phyloP scores from a whole-genome alignment of 805 yeast genomes.

The Yarrowia sp. region DNA sequence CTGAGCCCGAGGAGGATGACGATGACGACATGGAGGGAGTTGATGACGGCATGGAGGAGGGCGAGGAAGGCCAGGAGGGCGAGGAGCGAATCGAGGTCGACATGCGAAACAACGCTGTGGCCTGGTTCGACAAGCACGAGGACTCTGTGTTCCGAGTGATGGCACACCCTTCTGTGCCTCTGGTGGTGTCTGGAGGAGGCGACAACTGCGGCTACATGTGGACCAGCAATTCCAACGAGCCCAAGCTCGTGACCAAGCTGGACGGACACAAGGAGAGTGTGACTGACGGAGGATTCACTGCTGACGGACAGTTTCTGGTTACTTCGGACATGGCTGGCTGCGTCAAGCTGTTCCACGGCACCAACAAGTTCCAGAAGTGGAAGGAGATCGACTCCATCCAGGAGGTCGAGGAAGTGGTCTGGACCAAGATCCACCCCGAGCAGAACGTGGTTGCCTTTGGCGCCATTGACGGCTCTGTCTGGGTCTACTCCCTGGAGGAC shows the following conservation, averaged over 20 bases:
- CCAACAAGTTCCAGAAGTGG: constrained; percentile 84
- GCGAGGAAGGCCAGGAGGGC: background rate
- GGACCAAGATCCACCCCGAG: constrained; percentile 78
- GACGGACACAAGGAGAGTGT: constrained; percentile 87
- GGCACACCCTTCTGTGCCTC: constrained; percentile 78
- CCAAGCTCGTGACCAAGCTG: constrained; percentile 72
- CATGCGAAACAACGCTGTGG: constrained; percentile 81
- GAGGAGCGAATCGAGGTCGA: constrained; percentile 61
- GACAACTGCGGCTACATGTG: constrained; percentile 86
- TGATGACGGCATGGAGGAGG: background rate
- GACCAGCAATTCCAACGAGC: constrained; percentile 79
- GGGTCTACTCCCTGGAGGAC: constrained; percentile 80
- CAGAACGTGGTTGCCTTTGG: constrained; percentile 85
- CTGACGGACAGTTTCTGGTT: constrained; percentile 74
- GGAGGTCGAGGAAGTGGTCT: constrained; percentile 86
- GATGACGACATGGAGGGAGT: constrained; percentile 15
- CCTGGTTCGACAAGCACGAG: constrained; percentile 84
- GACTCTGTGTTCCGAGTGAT: constrained; percentile 86
- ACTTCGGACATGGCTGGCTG: constrained; percentile 96
- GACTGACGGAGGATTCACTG: constrained; percentile 75
- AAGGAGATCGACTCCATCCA: constrained; percentile 62
- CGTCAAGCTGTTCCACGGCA: constrained; percentile 66
- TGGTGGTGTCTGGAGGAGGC: constrained; percentile 91
- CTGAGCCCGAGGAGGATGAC: constrained; percentile 19
- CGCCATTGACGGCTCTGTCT: constrained; percentile 86